Base-by-base conservation (phyloP, 768 basidiomycete genomes). In the Tricholoma saponaceum region DNA sequence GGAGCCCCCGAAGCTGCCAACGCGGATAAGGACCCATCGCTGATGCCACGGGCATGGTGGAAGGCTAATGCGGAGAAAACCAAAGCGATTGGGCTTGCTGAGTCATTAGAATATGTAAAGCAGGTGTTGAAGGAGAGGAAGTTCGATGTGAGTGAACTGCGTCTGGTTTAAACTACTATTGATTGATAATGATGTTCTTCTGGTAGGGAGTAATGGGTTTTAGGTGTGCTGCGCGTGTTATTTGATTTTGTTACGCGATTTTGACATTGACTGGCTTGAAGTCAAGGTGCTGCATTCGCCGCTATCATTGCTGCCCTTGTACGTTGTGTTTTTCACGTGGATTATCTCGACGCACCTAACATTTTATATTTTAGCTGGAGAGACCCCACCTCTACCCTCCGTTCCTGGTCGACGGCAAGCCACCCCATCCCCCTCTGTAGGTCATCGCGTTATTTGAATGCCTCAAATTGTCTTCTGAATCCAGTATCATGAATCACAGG, bases 271-370 rank as follows among this genome's bases (percentile, higher is more conserved):
- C 28, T 23, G 32, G 35, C 26, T 56, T 30, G 51, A 60, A 89
- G 89, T 59, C 92, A 94, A 72, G 91, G 91, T 14, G 91, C 88
- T 14, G 83, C 82, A 4, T 78, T 92, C 71, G 92, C 89, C 30
- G 86, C 82, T 8, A 65, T 92, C 33, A 74, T 92, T 22, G 72
- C 86, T 26, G 86, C 89, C 22, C 68, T 92, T 67, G 90, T 92
- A 60, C 33, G 84, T 73, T 28, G 20, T 50, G 23, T 14, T 43
- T 28, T 55, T 37, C 14, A 35, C 59, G 41, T 30, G 41, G 28
- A 52, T 53, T 6, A 46, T 28, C 54, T 51, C n/a, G 47, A 32
- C 5, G 16, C 28, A 20, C 39, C 43, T 25, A 56, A 16, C 33
- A 32, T 23, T 26, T 20, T 56, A 10, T 57, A 10, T 41, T 41